Conservation (phyloP, 148 eudicot genomes). For the Cornus florida region DNA sequence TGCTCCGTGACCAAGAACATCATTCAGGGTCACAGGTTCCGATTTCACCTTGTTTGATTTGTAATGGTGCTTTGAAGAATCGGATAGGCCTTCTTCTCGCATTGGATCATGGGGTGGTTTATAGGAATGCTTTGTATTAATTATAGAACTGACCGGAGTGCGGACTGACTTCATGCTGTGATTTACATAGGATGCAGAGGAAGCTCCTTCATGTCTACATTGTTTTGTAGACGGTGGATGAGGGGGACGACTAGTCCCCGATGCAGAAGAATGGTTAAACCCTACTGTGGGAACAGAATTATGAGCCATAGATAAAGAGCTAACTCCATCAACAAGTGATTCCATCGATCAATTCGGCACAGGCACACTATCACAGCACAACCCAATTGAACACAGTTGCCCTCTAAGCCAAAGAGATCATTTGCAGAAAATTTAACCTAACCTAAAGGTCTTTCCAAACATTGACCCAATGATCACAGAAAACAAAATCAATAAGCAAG, state of each 20-base stretch:
- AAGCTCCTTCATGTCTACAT: background rate
- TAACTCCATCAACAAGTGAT: background rate
- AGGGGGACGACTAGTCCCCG: background rate
- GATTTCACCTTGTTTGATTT: conserved; percentile 29
- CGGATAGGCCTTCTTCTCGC: conserved; percentile 7
- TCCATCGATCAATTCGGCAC: background rate
- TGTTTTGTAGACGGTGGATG: background rate
- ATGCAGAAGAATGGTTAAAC: background rate
- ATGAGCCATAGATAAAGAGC: background rate
- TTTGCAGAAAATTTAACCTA: background rate
- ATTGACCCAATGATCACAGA: background rate
- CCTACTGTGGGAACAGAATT: background rate
- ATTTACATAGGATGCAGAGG: conserved; percentile 13
- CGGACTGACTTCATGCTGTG: conserved; percentile 13
- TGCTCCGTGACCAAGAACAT: conserved; percentile 23
- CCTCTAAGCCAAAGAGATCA: background rate
- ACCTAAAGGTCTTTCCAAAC: background rate
- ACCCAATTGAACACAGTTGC: background rate
- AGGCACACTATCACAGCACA: background rate
- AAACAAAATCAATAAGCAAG: background rate
- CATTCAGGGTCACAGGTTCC: conserved; percentile 14
- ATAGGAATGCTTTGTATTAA: conserved; percentile 21
- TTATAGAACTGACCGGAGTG: conserved; percentile 9
- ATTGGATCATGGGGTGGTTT: conserved; percentile 19
- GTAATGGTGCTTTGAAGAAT: conserved; percentile 2